Evolutionary conservation across 208 protist species (phyloP), one percentile per base, ranked within the genome.

Genomic region (Strigomonas culicis): DNA sequence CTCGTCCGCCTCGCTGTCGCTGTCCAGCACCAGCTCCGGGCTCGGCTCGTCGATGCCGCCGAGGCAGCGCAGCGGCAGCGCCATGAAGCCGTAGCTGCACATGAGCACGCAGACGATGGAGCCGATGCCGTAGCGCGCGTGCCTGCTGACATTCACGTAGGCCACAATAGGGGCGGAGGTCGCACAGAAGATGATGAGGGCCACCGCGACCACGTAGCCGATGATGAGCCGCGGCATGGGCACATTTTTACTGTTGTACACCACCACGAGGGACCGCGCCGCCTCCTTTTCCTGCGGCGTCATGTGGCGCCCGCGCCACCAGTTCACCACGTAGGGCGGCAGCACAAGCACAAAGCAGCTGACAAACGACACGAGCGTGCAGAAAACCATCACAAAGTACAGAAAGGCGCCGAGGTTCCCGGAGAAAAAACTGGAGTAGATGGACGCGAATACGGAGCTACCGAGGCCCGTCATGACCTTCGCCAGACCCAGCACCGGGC

Each of bases 401-500:
- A 90, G 77, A 51, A 81, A 90, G 55, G 77, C 68, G 39, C 69
- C 79, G 65, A 82, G 75, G 59, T 84, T 74, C 28, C 31, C 60
- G 28, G 41, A 64, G 51, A 90, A 86, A 53, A 90, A 70, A 55
- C 79, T 76, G 8, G 63, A 61, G 44, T 68, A 84, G 63, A 90
- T 74, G 41, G 77, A 79, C 25, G 83, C 69, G 41, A 90, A 64
- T 19, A 84, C 80, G 49, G 83, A 86, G 67, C 79, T 81, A 34
- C 83, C 83, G 17, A 90, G 83, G 25, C 80, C 74, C 4, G 79
- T 90, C 77, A 90, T 82, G 56, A 86, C 77, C 73, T 86, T 90
- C 34, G 77, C 73, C 27, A 88, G 57, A 3, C 66, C 75, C 7
- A 88, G 63, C 34, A 88, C 79, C 19, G 74, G 78, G 39, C 82